These are phyloP conservation scores for Luffa aegyptiaca DNA, from an alignment of 306 rosid genomes.

Conservation along the genomic window DNA sequence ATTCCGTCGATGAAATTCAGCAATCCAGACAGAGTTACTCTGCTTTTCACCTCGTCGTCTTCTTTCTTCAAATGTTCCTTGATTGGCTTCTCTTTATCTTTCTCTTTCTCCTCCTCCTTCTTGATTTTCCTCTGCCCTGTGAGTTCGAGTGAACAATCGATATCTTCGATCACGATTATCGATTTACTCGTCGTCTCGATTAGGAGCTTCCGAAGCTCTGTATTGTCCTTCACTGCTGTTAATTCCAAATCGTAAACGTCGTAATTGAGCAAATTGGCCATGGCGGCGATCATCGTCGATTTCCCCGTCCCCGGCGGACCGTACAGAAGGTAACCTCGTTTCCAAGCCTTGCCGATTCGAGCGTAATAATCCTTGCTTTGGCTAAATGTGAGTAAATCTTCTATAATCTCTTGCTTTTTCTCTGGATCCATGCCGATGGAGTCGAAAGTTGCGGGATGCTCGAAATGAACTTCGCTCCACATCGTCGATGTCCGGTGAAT, in stretches of 20 bases:
- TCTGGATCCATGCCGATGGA: slow-evolving; percentile 1
- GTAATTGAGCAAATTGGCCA: not conserved
- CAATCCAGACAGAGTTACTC: slow-evolving; percentile 1
- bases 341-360: slow-evolving; percentile 3
- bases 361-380: not conserved
- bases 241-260: slow-evolving; percentile 8
- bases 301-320: slow-evolving; percentile 11
- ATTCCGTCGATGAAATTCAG: slow-evolving; percentile 5
- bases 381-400: slow-evolving; percentile 6
- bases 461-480: slow-evolving; percentile 1
- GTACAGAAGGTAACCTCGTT: slow-evolving; percentile 10
- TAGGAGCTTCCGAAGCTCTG: not conserved
- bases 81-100: not conserved
- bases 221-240: slow-evolving; percentile 8
- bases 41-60: not conserved
- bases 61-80: not conserved
- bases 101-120: not conserved
- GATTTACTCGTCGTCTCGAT: slow-evolving; percentile 5
- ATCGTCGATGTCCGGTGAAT: not conserved
- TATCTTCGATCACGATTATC: slow-evolving; percentile 2
- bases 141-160: slow-evolving; percentile 1
- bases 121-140: not conserved
- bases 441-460: not conserved
- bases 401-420: not conserved
- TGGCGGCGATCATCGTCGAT: slow-evolving; percentile 5